Conservation (phyloP, 805 yeast species). For the Lipomyces starkeyi region DNA sequence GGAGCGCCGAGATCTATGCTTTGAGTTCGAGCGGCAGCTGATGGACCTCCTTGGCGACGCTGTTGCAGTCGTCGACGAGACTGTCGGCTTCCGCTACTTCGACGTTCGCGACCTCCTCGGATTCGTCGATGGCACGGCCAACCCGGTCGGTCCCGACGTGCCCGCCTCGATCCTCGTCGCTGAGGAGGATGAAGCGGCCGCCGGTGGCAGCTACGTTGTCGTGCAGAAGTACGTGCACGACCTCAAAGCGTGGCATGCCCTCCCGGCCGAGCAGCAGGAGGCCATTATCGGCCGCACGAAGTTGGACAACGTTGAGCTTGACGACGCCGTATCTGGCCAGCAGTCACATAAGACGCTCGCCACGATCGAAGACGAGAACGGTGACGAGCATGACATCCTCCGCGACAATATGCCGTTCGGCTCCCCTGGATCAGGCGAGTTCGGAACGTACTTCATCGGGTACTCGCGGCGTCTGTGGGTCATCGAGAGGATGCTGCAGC, state of each 20-base stretch:
- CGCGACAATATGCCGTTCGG: constrained; percentile 43
- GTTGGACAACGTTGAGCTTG: constrained; percentile 37
- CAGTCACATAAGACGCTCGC: constrained; percentile 51
- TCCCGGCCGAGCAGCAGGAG: constrained; percentile 38
- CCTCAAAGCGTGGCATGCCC: constrained; percentile 35
- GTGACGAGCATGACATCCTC: constrained; percentile 38
- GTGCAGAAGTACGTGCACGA: constrained; percentile 41
- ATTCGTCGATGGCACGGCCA: constrained; percentile 42
- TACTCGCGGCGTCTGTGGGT: constrained; percentile 26
- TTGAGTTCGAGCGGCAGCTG: constrained; percentile 37
- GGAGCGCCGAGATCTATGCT: constrained; percentile 38
- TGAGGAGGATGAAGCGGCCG: constrained; percentile 23
- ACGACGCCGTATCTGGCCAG: constrained; percentile 27
- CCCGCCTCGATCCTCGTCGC: constrained; percentile 24
- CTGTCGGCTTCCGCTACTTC: constrained; percentile 40
- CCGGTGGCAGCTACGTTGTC: constrained; percentile 41
- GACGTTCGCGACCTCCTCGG: constrained; percentile 41
- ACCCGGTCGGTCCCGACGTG: constrained; percentile 36
- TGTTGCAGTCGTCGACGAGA: constrained; percentile 39
- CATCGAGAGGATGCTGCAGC: constrained; percentile 38
- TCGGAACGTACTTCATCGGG: constrained; percentile 41
- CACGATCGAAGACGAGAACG: constrained; percentile 70
- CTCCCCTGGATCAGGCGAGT: constrained; percentile 35
- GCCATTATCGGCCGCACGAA: constrained; percentile 39
- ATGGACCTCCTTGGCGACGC: constrained; percentile 28